Evolutionary conservation across 352 stramenopile species (phyloP), one percentile per base, ranked within the genome.

Genomic region (Pythium folliculosum): DNA sequence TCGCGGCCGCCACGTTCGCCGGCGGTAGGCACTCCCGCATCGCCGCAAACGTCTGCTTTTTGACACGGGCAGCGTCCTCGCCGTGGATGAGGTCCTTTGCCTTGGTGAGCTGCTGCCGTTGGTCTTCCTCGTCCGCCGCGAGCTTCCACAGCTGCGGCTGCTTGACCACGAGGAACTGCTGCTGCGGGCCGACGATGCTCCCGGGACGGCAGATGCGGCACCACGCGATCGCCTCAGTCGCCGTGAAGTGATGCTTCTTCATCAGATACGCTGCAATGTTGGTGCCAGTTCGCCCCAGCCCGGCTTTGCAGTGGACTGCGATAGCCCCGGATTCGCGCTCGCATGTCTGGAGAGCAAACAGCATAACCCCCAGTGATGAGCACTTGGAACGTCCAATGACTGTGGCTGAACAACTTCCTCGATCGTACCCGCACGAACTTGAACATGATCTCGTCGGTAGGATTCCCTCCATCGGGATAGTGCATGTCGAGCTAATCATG

Each of bases 291-390:
- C 97, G 81, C 13, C 96, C 97, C 7, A 99, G 77, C 10, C 97
- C 97, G 19, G 96, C 97, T 77, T 99, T 99, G 81, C 97, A 99
- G 73, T 99, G 97, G n/a, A 99, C 94, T 0, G 96, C 97, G 48
- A 99, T 84, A 22, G 90, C 94, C 23, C 92, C 89, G 0, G 60
- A 63, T 48, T 90, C 80, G 5, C 74, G 78, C 30, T 92, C 77
- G 38, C 80, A 86, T 7, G 77, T 72, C 70, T 89, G 57, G 1
- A 69, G 21, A 58, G 6, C 51, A 58, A 44, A 43, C 14, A 12
- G 14, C 9, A 12, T 12, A 43, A 43, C 14, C 3, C 37, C 3
- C 9, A 17, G 4, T 43, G 37, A 43, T 12, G 9, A 43, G 37
- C 14, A 17, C 37, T 12, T 13, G 37, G 30, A 10, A 47, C 0